These are phyloP conservation scores for Leptographium procerum DNA, from an alignment of 2,329 filamentous ascomycete genomes.

Conservation along the genomic window DNA sequence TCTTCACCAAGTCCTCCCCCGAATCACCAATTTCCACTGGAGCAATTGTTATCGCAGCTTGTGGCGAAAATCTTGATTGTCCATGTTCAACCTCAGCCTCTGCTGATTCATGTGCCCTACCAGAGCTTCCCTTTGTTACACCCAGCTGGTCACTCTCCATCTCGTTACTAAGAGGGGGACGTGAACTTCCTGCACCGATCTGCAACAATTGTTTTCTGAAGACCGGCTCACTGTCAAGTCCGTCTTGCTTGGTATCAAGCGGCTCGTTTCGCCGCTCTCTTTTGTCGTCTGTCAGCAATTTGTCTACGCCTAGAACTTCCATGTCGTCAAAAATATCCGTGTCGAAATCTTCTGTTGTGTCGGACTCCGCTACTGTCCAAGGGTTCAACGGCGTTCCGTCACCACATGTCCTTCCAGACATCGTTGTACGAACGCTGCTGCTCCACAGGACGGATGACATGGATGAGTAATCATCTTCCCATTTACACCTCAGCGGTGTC, in stretches of 20 bases:
- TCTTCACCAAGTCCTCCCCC: background rate
- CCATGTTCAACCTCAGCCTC: background rate
- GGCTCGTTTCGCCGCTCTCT: no score
- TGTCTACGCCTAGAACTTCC: background rate
- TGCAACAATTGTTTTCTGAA: background rate
- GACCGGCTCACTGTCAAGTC: background rate
- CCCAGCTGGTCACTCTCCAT: background rate
- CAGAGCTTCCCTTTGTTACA: background rate
- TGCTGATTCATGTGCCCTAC: background rate
- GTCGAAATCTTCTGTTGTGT: conserved; percentile 7
- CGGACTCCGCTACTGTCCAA: conserved; percentile 2
- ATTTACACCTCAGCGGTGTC: background rate
- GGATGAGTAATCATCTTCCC: background rate
- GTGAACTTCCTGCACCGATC: background rate
- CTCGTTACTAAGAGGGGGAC: background rate
- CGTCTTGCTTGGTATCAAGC: background rate
- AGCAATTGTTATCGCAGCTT: no score
- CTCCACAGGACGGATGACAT: background rate
- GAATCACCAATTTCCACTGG: background rate
- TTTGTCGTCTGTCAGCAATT: background rate
- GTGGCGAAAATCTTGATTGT: background rate
- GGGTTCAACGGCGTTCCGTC: conserved; percentile 3
- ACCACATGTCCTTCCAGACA: background rate
- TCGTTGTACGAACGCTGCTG: background rate
- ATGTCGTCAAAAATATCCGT: conserved; percentile 11